These are phyloP conservation scores for Teunomyces stri DNA, from an alignment of 805 yeast genomes.

Conservation along the genomic window DNA sequence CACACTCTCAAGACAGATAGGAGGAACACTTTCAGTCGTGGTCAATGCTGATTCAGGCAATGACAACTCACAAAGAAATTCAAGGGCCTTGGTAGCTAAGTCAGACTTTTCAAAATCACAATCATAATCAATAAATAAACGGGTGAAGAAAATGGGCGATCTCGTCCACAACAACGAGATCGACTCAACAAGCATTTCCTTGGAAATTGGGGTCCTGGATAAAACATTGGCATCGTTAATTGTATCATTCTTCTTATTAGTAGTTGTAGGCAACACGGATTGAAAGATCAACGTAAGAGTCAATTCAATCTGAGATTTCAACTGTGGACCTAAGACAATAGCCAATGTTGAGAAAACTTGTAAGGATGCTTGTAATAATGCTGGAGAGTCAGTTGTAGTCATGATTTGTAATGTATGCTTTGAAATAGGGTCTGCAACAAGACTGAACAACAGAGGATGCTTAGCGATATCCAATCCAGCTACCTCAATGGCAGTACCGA, in stretches of 20 bases:
- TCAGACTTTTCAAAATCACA: conserved; percentile 88
- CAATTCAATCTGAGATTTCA: conserved; percentile 80
- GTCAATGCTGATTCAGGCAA: conserved; percentile 79
- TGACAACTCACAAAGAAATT: conserved; percentile 71
- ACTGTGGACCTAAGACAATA: conserved; percentile 58
- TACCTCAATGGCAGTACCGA: conserved; percentile 78
- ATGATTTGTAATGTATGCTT: conserved; percentile 80
- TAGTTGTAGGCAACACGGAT: conserved; percentile 43
- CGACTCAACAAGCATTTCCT: conserved; percentile 83
- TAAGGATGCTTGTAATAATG: conserved; percentile 70
- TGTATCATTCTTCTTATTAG: conserved; percentile 17
- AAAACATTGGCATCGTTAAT: conserved; percentile 15
- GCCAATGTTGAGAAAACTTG: conserved; percentile 72
- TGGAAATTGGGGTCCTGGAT: conserved; percentile 39
- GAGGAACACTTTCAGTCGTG: conserved; percentile 87
- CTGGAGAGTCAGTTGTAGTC: conserved; percentile 69
- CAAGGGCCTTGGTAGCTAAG: conserved; percentile 62
- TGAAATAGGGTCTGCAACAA: conserved; percentile 78
- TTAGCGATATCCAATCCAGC: conserved; percentile 59
- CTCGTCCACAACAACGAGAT: conserved; percentile 80
- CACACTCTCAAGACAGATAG: conserved; percentile 87
- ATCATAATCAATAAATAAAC: conserved; percentile 78
- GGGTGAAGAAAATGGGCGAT: conserved; percentile 72
- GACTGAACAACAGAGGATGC: conserved; percentile 63
- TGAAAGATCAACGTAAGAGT: conserved; percentile 63